Evolutionary conservation across 352 stramenopile genomes (phyloP).

Genomic region (Globisporangium nodosum): DNA sequence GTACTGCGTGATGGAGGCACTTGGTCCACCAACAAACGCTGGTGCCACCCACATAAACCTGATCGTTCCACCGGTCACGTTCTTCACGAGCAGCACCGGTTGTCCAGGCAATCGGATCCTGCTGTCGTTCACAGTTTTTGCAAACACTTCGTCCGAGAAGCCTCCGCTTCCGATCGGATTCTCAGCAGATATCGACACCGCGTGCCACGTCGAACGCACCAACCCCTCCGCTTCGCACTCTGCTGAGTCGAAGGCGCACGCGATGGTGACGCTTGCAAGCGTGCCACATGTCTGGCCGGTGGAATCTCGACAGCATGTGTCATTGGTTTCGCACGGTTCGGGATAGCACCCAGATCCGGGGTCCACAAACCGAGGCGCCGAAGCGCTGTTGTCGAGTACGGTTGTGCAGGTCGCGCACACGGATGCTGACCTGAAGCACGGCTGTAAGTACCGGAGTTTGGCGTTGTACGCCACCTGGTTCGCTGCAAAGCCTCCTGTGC

Average conservation of each 20-base stretch:
- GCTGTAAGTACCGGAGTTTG: conserved; percentile 15
- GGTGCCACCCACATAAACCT: conserved; percentile 16
- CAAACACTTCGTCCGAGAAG: conserved; percentile 12
- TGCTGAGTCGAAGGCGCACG: conserved; percentile 9
- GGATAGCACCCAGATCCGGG: conserved; percentile 6
- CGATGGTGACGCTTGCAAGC: conserved; percentile 1
- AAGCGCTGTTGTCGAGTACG: neutral
- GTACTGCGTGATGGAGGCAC: conserved; percentile 13
- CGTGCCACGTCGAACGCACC: conserved; percentile 20
- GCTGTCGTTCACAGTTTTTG: conserved; percentile 26
- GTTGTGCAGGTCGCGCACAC: conserved; percentile 21
- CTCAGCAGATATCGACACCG: conserved; percentile 18
- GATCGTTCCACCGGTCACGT: conserved; percentile 26
- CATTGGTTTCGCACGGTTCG: conserved; percentile 4
- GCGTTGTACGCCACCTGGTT: conserved; percentile 19
- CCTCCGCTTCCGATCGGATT: conserved; percentile 33
- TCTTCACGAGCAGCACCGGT: conserved; percentile 5
- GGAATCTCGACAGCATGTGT: conserved; percentile 17
- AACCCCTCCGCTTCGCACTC: conserved; percentile 26
- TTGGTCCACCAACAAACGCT: conserved; percentile 20
- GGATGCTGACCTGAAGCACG: conserved; percentile 17
- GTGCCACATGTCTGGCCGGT: conserved; percentile 19
- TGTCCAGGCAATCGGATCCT: conserved; percentile 34
- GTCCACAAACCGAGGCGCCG: neutral
- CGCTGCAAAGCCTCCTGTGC: conserved; percentile 25